Base-by-base conservation (phyloP, 768 basidiomycete species). In the Phylloporus sp. region DNA sequence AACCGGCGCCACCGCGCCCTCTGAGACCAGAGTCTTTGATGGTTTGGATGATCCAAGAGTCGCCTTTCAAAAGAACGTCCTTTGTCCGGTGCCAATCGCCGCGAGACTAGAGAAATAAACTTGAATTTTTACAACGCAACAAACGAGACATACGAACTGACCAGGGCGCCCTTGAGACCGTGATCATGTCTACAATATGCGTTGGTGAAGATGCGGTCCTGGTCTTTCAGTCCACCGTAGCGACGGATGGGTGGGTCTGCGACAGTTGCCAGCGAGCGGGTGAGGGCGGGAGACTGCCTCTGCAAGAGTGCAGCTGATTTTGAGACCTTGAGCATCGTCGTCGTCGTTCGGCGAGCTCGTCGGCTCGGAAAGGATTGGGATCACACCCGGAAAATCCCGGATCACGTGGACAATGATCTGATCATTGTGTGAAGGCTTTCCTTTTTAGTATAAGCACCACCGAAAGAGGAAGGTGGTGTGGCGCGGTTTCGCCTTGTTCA, bases 41-140 rank as follows among this genome's bases (percentile, higher is more conserved):
- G 35, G 82, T 84, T 63, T 96, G 84, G 49, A 98, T 97, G 58
- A 98, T 93, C 92, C 93, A 99, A 7, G 82, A 78, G 71, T 99
- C 95, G 41, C 95, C 95, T 65, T 98, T 99, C 46, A 83, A 71
- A 26, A 98, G 55, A 57, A 99, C 95, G 50, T 98, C 95, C 69
- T 98, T 99, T 51, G 95, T 99, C 54, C 80, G 79, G 68, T 98
- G 95, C 95, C 95, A 99, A 73, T 99, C 95, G 9, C 95, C 95
- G 37, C 95, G 86, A 34, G 86, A 78, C 89, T 94, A 52, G 15
- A 41, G 23, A 6, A 21, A 24, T 15, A 6, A 18, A 36, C 48
- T 48, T 18, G n/a, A 35, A 41, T 49, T 40, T 50, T 38, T 5
- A 9, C 6, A 7, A 20, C 1, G n/a, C 6, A 9, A 3, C 1